Evolutionary conservation across 23 red algal species (phyloP).

Genomic region (Chondrus crispus): DNA sequence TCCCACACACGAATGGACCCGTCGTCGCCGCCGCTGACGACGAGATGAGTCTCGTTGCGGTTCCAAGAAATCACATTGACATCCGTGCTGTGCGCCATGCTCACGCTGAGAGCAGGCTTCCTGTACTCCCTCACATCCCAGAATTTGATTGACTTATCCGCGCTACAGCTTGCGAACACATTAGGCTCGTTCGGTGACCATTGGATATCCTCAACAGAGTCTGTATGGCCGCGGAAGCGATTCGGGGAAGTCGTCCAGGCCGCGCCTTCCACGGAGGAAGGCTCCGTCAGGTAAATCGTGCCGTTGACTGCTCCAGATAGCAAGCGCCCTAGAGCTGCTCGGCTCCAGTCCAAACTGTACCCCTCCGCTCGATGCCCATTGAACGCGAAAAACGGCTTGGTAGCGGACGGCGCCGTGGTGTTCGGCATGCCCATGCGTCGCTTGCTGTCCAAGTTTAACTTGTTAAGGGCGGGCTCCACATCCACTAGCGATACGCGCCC

Average conservation of each 20-base stretch:
- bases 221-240: conserved; percentile 39
- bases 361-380: conserved; percentile 69
- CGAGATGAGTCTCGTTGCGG: conserved; percentile 63
- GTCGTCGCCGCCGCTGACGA: conserved; percentile 87
- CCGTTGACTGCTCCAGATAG: conserved; percentile 63
- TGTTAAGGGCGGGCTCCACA: conserved; percentile 43
- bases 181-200: conserved; percentile 85
- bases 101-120: conserved; percentile 37
- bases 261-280: conserved; percentile 4
- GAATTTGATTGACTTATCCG: conserved; percentile 83
- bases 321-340: conserved; percentile 30
- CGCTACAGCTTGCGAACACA: conserved; percentile 84
- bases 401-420: conserved; percentile 20
- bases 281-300: conserved; percentile 50
- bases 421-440: conserved; percentile 20
- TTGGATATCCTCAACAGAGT: conserved; percentile 80
- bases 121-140: conserved; percentile 71
- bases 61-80: conserved; percentile 97
- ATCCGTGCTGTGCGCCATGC: conserved; percentile 73
- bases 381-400: conserved; percentile 56
- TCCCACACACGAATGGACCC: conserved; percentile 84
- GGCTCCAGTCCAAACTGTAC: conserved; percentile 81
- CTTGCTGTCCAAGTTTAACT: conserved; percentile 18
- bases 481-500: conserved; percentile 66
- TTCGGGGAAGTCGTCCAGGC: conserved; percentile 12